These are phyloP conservation scores for Fusarium sp. DNA, from an alignment of 2,329 filamentous ascomycete species.

Conservation along the genomic window DNA sequence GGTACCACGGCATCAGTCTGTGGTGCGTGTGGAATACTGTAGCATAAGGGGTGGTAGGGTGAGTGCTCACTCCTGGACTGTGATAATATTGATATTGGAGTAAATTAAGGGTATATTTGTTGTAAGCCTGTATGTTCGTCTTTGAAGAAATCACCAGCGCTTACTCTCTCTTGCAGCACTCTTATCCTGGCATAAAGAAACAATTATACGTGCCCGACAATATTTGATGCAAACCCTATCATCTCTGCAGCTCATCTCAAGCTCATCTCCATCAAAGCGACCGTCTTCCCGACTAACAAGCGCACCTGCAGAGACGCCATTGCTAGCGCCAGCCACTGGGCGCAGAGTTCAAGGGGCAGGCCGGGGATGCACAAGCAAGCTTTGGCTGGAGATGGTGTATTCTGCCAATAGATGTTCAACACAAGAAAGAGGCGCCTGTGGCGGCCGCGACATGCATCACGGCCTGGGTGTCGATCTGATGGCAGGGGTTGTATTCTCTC, in stretches of 20 bases:
- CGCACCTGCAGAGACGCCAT: slow-evolving; percentile 33
- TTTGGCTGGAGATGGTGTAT: slow-evolving; percentile 1
- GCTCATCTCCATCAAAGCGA: slow-evolving; percentile 22
- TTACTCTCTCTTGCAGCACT: no score
- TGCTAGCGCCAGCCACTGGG: slow-evolving; percentile 29
- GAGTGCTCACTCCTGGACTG: slow-evolving; percentile 11
- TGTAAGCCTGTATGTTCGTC: no score
- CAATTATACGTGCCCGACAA: slow-evolving; percentile 16
- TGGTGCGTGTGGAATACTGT: slow-evolving; percentile 2
- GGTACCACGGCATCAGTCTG: slow-evolving; percentile 11
- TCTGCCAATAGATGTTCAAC: slow-evolving; percentile 18
- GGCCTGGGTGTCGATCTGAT: slow-evolving; percentile 35
- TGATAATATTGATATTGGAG: slow-evolving; percentile 4
- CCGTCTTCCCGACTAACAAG: slow-evolving; percentile 31
- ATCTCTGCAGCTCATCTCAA: slow-evolving; percentile 18
- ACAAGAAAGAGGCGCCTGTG: slow-evolving; percentile 40
- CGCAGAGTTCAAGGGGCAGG: slow-evolving; percentile 29
- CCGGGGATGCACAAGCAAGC: slow-evolving; percentile 10
- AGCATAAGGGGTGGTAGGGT: slow-evolving; percentile 25
- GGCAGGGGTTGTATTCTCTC: slow-evolving; percentile 9
- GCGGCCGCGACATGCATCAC: slow-evolving; percentile 30
- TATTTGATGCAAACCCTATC: slow-evolving; percentile 13
- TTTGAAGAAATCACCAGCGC: no score
- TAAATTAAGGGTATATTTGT: neutral
- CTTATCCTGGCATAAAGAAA: neutral